Base-by-base conservation (phyloP, 2,329 filamentous ascomycete genomes). In the Trichoderma sp. region DNA sequence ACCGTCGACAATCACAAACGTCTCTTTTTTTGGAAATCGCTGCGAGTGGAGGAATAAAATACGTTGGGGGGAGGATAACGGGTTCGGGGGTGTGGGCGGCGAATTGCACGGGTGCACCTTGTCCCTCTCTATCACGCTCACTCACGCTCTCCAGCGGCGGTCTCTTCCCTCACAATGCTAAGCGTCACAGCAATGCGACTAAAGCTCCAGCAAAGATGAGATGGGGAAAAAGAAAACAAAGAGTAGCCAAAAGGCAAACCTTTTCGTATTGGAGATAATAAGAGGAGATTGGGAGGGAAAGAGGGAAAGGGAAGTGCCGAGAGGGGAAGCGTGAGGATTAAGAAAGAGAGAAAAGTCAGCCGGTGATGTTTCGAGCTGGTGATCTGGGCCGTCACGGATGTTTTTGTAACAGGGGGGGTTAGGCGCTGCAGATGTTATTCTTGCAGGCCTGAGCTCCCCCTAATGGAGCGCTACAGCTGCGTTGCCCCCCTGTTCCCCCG, bases 381-480 rank as follows among this genome's bases (percentile, higher is more conserved):
- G 57, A 65, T 63, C 47, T 64, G 73, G 74, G 72, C 62, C 75
- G 75, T 74, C 74, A 75, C 74, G 78, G 78, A 78, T 79, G 79
- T 78, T 80, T 78, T 80, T 79, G 77, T 80, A 80, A 71, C 68
- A 53, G 60, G 68, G 68, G 60, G 18, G 24, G 7, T n/a, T 8
- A 36, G 24, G 47, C 34, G 60, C 47, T 56, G 47, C 60, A 58
- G 60, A 71, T 78, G 76, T 78, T 78, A 74, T 78, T 78, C 74
- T 74, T 69, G 9, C 57, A 70, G 67, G 61, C 47, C 61, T 32
- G 15, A 32, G 18, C 30, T 21, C 43, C 62, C 68, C 68, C 68
- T 71, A 53, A 63, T 32, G 57, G 47, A 34, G 47, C 53, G 47
- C 39, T 64, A 21, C 32, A 51, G 21, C 57, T 28, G 30, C 71